phyloP scores from a whole-genome alignment of 73 alveolate genomes.

The Symbiodinium pilosum region DNA sequence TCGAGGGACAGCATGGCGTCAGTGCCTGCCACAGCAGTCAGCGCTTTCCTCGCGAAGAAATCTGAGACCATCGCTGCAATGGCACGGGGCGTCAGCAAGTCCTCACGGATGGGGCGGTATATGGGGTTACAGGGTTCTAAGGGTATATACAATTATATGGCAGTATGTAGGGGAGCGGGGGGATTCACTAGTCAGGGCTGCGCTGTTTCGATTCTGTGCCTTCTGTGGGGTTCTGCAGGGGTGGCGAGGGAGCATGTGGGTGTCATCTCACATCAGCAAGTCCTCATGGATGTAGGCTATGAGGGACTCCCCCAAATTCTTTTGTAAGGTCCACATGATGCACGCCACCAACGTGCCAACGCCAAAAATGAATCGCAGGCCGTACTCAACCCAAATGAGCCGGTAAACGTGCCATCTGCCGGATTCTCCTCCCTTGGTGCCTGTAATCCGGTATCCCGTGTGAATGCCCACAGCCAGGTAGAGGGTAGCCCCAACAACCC shows the following conservation, averaged over 20 bases:
- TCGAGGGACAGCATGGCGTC: constrained; percentile 79
- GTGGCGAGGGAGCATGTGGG: neutral
- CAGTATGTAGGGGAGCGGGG: neutral
- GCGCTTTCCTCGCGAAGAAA: constrained; percentile 16
- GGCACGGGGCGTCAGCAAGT: constrained; percentile 51
- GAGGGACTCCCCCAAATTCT: constrained; percentile 43
- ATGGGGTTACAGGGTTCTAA: neutral
- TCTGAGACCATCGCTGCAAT: neutral
- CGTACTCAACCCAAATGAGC: constrained; percentile 70
- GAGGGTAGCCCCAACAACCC: constrained; percentile 48
- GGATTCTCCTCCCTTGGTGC: constrained; percentile 35
- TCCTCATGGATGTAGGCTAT: neutral
- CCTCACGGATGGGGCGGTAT: constrained; percentile 3
- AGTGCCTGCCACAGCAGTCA: constrained; percentile 76
- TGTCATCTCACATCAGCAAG: too few species aligned
- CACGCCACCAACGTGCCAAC: neutral
- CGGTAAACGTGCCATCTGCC: constrained; percentile 76
- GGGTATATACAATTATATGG: neutral
- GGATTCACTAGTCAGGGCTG: neutral
- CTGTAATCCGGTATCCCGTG: constrained; percentile 80
- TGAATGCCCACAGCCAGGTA: constrained; percentile 56
- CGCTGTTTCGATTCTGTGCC: neutral
- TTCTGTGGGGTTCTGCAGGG: neutral
- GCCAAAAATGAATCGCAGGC: neutral
- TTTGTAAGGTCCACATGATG: constrained; percentile 30